Conservation (phyloP, 2,329 filamentous ascomycete species). For the Aulographum hederae region DNA sequence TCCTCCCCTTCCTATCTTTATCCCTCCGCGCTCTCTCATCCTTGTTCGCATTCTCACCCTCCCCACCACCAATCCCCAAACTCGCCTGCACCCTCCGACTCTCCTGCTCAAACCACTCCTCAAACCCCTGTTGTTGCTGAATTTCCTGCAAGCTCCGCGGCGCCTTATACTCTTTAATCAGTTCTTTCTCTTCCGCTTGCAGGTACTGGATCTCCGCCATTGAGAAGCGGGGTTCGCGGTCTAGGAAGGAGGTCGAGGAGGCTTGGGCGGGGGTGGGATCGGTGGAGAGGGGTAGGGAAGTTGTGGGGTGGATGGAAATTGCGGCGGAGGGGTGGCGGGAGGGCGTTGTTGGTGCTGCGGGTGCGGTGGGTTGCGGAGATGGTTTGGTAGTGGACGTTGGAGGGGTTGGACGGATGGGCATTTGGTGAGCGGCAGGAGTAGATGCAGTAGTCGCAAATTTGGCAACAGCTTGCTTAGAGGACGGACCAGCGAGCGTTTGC, state of each 20-base stretch:
- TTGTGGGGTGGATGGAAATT: conserved; percentile 1
- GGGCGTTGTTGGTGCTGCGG: neutral
- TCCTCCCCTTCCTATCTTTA: conserved; percentile 1
- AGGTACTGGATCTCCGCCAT: conserved; percentile 80
- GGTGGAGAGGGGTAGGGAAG: conserved; percentile 13
- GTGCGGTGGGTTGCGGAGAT: no score
- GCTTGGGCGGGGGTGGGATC: conserved; percentile 15
- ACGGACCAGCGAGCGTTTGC: no score
- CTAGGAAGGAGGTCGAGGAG: conserved; percentile 29
- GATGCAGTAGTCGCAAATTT: no score
- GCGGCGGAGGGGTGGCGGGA: neutral
- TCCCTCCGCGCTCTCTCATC: conserved; percentile 3
- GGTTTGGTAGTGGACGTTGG: no score
- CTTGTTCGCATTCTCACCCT: conserved; percentile 9
- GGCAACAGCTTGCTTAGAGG: no score
- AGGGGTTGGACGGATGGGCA: no score
- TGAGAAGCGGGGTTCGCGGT: conserved; percentile 29
- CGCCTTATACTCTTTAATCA: conserved; percentile 55
- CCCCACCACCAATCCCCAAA: conserved; percentile 19
- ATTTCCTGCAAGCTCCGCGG: conserved; percentile 88
- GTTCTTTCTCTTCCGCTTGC: conserved; percentile 69
- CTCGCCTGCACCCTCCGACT: conserved; percentile 51
- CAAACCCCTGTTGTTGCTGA: conserved; percentile 90
- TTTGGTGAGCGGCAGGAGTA: no score
- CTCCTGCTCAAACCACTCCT: conserved; percentile 91